phyloP scores from a whole-genome alignment of 768 basidiomycete species.

The Russula olivacea region DNA sequence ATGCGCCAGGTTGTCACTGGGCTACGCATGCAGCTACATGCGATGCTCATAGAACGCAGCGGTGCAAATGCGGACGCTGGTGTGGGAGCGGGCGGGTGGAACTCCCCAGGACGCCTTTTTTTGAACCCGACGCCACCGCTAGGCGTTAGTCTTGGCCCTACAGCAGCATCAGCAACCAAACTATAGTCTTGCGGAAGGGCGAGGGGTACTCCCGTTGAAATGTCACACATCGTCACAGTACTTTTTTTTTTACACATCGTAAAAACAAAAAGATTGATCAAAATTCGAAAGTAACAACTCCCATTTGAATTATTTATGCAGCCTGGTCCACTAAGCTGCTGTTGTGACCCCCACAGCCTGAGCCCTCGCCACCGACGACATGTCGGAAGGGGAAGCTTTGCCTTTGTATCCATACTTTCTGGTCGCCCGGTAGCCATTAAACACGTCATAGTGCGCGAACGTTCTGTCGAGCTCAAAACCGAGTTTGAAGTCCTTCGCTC shows the following conservation, averaged over 20 bases:
- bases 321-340: too few species aligned
- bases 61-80: neutral
- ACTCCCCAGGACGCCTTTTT: conserved; percentile 5
- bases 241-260: too few species aligned
- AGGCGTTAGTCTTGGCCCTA: neutral
- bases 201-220: too few species aligned
- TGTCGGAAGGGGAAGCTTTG: neutral
- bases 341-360: too few species aligned
- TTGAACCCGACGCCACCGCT: conserved; percentile 3
- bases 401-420: neutral
- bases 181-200: too few species aligned
- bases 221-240: too few species aligned
- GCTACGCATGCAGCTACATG: conserved; percentile 24
- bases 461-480: neutral
- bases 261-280: too few species aligned
- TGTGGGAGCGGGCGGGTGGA: neutral
- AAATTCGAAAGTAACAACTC: too few species aligned
- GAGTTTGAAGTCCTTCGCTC: neutral
- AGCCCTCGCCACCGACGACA: too few species aligned
- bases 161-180: conserved; percentile 11
- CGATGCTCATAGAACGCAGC: conserved; percentile 25
- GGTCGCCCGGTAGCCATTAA: neutral
- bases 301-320: too few species aligned
- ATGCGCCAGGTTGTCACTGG: conserved; percentile 24
- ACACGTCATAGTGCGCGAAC: neutral